Base-by-base conservation (phyloP, 2,329 filamentous ascomycete genomes). In the Fusarium sp. region DNA sequence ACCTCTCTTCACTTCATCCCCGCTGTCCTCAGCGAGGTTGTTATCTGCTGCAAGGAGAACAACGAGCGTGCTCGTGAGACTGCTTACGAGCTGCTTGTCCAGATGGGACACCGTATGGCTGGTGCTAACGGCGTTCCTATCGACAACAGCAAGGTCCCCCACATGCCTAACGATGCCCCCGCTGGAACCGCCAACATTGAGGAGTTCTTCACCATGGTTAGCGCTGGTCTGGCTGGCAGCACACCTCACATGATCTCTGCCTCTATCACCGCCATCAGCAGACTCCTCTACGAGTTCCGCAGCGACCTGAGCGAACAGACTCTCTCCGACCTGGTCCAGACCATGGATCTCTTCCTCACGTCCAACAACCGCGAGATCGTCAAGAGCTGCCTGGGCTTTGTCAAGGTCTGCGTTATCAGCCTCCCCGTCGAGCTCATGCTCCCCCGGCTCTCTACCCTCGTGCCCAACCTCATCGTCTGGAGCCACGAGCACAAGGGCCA, bases 181-280 rank as follows among this genome's bases (percentile, higher is more conserved):
- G 87, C 92, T 35, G 95, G 93, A 5, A 87, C 90, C 4, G 96
- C 97, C 22, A 95, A 90, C 47, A 90, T 99, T 40, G 96, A 98
- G 79, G 97, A 98, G 83, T 98, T 95, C 84, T 94, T 98, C 85
- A 98, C 96, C 65, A 99, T 99, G 97, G 94, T 98, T 33, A 97
- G 94, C 75, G 97, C 97, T 58, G 97, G 97, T 84, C 89, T 99
- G 63, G 97, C 96, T 2, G 96, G 95, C 66, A 93, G 92, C 78
- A 96, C 95, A 12, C 95, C 97, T 35, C 96, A 98, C 85, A 98
- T 98, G 95, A 95, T 98, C 72, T 97, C 95, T 8, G 97, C 97
- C 0, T 95, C 94, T n/a, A 95, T 99, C 81, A 98, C 95, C 1
- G 96, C 97, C 15, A 89, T 99, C 40, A 97, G 95, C 15, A 91